Evolutionary conservation across 768 basidiomycete genomes (phyloP), one percentile per base, ranked within the genome.

Genomic region (Termitomyces titanicus): DNA sequence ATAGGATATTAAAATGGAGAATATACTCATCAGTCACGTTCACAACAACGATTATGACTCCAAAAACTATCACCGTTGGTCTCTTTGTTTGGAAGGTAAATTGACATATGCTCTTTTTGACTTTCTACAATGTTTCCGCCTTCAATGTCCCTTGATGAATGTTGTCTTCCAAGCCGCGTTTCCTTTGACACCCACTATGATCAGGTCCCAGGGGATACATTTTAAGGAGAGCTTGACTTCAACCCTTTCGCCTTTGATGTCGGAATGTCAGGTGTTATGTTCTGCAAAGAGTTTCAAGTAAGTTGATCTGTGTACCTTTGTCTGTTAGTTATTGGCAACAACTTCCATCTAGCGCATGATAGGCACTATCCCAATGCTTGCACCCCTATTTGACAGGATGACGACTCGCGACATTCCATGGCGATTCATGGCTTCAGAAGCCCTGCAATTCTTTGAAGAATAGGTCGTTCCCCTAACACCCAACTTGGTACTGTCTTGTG

Each of bases 231-330:
- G 55, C 33, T 58, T 15, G 60, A 63, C 46, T 69, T 63, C 38
- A 59, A 67, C 35, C 68, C 68, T 0, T 68, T 67, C 50, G 62
- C 62, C 7, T 67, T 54, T 27, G 67, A 67, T 42, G 65, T 69
- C 15, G 57, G 59, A 2, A 48, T 51, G 46, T 15, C 66, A 25
- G 66, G 68, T 2, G 4, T 49, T 3, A 9, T 56, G 17, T 46
- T 61, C 17, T 53, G 55, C 34, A 2, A 3, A 0, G 20, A 31
- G 6, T 62, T 47, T 46, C 56, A 66, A 51, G 58, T 63, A 47
- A 40, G 29, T 9, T n/a, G 61, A n/a, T 3, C 18, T n/a, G 5
- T 54, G 9, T 39, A 50, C 18, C 15, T 13, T 42, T 9, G 9
- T 29, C 29, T 9, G 29, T 3, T 9, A 4, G 29, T 3, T 29